phyloP scores from a whole-genome alignment of 192 early-diverging fungal genomes.

The Physocladia obscura region DNA sequence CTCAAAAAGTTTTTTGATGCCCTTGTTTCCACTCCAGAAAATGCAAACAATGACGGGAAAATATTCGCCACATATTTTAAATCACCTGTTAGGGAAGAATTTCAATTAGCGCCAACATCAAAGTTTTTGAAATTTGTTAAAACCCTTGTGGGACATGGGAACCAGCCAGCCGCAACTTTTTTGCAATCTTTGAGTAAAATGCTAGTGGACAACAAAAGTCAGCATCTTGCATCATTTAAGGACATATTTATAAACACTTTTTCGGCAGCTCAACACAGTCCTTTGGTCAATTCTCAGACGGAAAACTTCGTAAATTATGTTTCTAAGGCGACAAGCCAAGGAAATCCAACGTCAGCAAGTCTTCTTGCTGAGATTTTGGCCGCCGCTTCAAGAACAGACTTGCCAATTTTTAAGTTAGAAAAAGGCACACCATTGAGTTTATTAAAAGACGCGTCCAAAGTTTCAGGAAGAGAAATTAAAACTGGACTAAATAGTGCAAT shows the following conservation, averaged over 20 bases:
- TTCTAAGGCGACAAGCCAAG: neutral
- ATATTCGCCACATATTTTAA: conserved; percentile 3
- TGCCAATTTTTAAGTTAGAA: no score
- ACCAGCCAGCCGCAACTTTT: neutral
- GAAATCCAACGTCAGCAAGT: conserved; percentile 3
- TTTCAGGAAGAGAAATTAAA: no score
- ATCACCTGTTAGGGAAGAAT: neutral
- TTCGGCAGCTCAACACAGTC: neutral
- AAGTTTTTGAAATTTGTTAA: conserved; percentile 7
- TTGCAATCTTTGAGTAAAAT: neutral
- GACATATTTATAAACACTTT: neutral
- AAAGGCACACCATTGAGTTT: no score
- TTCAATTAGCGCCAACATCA: neutral
- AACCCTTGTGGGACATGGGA: neutral
- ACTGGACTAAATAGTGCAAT: no score
- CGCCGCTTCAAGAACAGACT: neutral
- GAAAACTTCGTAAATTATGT: neutral
- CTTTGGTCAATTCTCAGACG: neutral
- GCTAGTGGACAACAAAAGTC: neutral
- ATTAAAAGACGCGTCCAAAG: no score
- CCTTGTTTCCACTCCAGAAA: neutral
- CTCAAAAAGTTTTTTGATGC: neutral
- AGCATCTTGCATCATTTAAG: neutral
- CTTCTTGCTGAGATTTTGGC: conserved; percentile 13
- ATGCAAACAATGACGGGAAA: neutral